Conservation (phyloP, 805 yeast species). For the Yamadazyma endophytica region DNA sequence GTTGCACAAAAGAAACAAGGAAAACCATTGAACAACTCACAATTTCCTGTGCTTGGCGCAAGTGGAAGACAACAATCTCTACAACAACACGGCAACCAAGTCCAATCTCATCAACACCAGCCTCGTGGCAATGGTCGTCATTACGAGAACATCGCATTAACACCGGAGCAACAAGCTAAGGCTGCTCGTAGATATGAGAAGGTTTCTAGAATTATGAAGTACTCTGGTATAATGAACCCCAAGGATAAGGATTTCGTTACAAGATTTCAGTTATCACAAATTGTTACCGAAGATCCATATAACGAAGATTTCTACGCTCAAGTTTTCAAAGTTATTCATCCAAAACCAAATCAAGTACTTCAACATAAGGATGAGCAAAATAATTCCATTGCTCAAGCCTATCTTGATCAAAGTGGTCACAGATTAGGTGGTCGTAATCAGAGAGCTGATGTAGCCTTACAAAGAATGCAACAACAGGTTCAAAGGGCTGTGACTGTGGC, state of each 20-base stretch:
- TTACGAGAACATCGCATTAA: constrained; percentile 30
- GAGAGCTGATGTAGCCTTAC: constrained; percentile 85
- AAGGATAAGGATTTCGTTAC: constrained; percentile 95
- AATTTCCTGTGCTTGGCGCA: constrained; percentile 54
- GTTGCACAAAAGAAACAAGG: constrained; percentile 4
- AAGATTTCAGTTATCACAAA: constrained; percentile 88
- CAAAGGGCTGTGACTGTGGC: constrained; percentile 95
- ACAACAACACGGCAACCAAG: constrained; percentile 16
- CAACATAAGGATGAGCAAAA: constrained; percentile 47
- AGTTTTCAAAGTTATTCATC: constrained; percentile 65
- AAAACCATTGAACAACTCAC: constrained; percentile 32
- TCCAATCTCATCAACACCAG: constrained; percentile 8
- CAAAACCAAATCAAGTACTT: constrained; percentile 49
- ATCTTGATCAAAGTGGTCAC: constrained; percentile 87
- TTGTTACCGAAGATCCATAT: constrained; percentile 95
- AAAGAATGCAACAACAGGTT: constrained; percentile 97
- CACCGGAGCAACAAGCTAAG: constrained; percentile 71
- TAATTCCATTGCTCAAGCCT: constrained; percentile 88
- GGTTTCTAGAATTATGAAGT: constrained; percentile 69
- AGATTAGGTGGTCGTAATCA: constrained; percentile 80
- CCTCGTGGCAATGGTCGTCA: constrained; percentile 8
- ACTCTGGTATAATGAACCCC: constrained; percentile 94
- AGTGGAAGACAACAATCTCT: constrained; percentile 5
- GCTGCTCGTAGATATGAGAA: constrained; percentile 67
- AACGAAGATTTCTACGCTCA: constrained; percentile 96